Conservation (phyloP, 805 yeast genomes). For the Phaffomyces opuntiae region DNA sequence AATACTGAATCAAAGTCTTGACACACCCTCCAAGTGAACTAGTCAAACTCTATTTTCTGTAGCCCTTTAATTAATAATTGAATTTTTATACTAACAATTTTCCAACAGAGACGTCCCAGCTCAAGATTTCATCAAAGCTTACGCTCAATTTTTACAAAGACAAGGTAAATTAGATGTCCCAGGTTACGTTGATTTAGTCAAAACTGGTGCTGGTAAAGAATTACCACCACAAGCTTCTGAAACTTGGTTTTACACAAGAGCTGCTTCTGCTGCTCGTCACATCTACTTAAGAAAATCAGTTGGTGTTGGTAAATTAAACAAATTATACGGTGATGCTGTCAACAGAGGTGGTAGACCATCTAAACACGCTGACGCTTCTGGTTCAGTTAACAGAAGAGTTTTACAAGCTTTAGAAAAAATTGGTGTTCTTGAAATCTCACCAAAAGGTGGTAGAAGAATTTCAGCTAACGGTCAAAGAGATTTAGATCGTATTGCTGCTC, state of each 20-base stretch:
- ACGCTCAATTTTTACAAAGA: slow-evolving; percentile 99
- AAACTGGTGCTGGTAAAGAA: slow-evolving; percentile 98
- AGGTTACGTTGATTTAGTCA: slow-evolving; percentile 99
- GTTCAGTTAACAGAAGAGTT: slow-evolving; percentile 98
- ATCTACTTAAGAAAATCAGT: slow-evolving; percentile 98
- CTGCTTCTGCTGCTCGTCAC: slow-evolving; percentile 99
- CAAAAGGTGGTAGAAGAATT: slow-evolving; percentile 99
- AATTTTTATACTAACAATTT: slow-evolving; percentile 16
- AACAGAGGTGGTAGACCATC: slow-evolving; percentile 99
- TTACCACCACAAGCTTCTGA: slow-evolving; percentile 99
- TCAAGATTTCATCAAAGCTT: slow-evolving; percentile 98
- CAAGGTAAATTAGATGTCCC: slow-evolving; percentile 99
- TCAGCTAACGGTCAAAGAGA: slow-evolving; percentile 99
- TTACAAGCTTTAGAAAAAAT: slow-evolving; percentile 97
- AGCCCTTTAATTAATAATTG: neutral
- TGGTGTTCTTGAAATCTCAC: slow-evolving; percentile 92
- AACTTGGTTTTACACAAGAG: slow-evolving; percentile 99
- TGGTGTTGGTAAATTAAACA: slow-evolving; percentile 99
- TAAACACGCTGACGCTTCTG: slow-evolving; percentile 98
- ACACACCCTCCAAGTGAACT: neutral
- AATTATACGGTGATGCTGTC: slow-evolving; percentile 97
- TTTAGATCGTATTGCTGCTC: slow-evolving; percentile 99
- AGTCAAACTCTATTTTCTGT: neutral
- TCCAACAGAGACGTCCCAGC: slow-evolving; percentile 98
- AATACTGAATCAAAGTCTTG: no score